Percentiles rank a stretch among this genome's conserved stretches.
Evolutionary conservation across 208 protist genomes (phyloP).

Genomic region (Tritrichomonas foetus): DNA sequence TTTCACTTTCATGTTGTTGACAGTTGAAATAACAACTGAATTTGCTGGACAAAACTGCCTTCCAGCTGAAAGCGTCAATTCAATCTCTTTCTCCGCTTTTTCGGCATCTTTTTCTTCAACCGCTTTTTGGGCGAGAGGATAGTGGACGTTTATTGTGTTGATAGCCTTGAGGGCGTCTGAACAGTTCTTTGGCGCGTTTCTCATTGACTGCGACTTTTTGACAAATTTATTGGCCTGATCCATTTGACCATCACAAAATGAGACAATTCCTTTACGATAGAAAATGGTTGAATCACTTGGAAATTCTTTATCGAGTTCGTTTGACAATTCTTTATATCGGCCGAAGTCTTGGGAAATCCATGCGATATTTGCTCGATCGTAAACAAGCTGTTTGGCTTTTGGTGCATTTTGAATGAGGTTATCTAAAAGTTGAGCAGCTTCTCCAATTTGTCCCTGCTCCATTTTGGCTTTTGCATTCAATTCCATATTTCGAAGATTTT

Average conservation of each 20-base stretch:
- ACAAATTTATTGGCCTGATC: background rate
- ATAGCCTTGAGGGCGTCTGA: background rate
- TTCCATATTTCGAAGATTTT: background rate
- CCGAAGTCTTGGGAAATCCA: background rate
- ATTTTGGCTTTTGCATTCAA: background rate
- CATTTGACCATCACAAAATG: background rate
- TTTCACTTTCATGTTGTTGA: background rate
- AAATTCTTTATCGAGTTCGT: background rate
- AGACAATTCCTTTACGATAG: background rate
- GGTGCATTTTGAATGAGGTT: background rate
- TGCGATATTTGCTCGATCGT: background rate
- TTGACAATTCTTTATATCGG: background rate
- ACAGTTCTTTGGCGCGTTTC: background rate
- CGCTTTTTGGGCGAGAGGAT: background rate
- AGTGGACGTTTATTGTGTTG: background rate
- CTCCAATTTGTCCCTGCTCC: background rate
- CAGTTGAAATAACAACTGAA: background rate
- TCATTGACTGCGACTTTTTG: background rate
- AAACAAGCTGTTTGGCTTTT: background rate
- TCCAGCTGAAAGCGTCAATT: background rate
- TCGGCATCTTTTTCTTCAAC: background rate
- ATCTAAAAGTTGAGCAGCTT: background rate
- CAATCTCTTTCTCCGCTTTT: background rate
- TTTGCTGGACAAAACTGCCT: background rate
- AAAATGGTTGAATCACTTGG: background rate